Base-by-base conservation (phyloP, 202 grass and related monocot genomes). In the Zoysia matrella region DNA sequence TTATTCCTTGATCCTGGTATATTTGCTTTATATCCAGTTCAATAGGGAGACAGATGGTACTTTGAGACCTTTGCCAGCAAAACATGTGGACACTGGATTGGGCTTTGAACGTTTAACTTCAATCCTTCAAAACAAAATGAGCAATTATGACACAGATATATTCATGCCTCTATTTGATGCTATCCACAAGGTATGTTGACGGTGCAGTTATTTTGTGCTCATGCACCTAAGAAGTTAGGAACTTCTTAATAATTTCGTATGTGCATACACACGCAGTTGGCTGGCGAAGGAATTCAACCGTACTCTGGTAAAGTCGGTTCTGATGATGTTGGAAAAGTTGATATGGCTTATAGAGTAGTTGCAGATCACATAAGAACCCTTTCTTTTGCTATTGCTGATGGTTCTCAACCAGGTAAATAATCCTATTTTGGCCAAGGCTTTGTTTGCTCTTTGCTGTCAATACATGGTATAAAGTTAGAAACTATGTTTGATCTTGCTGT, bases 121-220 rank as follows among this genome's bases (percentile, higher is more conserved):
- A 47, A 91, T 99, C 74, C 93, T 99, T 92, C 93, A 99, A 71
- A 92, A 94, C 60, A 99, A 99, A 90, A 92, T 99, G 96, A 99
- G 96, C 91, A 99, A 99, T 67, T 99, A 99, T 79, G 96, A 99
- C 60, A 96, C 96, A 22, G 89, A 96, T 69, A 46, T 99, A 72
- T 99, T 99, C 72, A 78, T 82, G 75, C 96, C 93, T 48, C 80
- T 99, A 82, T 99, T 99, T 87, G 91, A 96, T 82, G 91, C 88
- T 52, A 99, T 99, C 73, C 91, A 95, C 83, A 48, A 92, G 67
- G 96, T 99, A 87, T 53, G 51, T 88, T 30, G 8, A 22, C 13
- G 41, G 54, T 86, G 43, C 14, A 50, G 8, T 70, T 82, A 12
- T 90, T 78, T 84, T 52, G 62, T 66, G 73, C 50, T 42, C 80